Evolutionary conservation across 495 filamentous ascomycete species (phyloP), one percentile per base, ranked within the genome.

Genomic region (Geopyxis carbonaria): DNA sequence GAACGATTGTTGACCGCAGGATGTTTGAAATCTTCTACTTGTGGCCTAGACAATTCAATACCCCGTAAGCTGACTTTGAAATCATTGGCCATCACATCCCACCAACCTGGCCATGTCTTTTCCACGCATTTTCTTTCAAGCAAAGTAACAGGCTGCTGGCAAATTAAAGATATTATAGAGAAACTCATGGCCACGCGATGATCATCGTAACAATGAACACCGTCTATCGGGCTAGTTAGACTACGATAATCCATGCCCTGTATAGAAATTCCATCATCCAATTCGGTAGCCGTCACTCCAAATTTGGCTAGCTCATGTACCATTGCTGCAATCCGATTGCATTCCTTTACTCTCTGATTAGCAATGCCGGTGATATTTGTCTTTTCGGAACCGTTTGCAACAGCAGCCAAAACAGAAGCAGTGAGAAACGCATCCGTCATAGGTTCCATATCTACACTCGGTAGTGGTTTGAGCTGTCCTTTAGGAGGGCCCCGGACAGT

Each of bases 91-190:
- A 93, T 54, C 28, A 74, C 71, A 57, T 99, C 91, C 89, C 89
- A 99, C 83, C 89, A 99, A 9, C 85, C 89, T 0, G 89, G 89
- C 89, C 91, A 99, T n/a, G 89, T 99, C 68, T 99, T 99, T 29
- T 77, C 86, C 15, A 82, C 79, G 55, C 89, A 99, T 54, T 91
- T 83, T 43, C 78, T 78, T 57, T 99, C 89, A 5, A 75, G 64
- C 37, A 99, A 76, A 21, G 93, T 61, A 2, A 82, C 76, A 1
- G 80, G 69, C 9, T 71, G 54, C 4, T 89, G 80, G n/a, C 78
- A 67, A 23, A 78, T 66, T 18, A 80, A 62, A 14, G 82, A 73
- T 22, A 99, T 60, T n/a, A 99, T 81, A 42, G 83, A 83, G 59
- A 94, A 91, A 59, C 86, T 94, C 83, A 95, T 95, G 6, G 89